Evolutionary conservation across 2,329 filamentous ascomycete genomes (phyloP).

Genomic region (Colletotrichum lini): DNA sequence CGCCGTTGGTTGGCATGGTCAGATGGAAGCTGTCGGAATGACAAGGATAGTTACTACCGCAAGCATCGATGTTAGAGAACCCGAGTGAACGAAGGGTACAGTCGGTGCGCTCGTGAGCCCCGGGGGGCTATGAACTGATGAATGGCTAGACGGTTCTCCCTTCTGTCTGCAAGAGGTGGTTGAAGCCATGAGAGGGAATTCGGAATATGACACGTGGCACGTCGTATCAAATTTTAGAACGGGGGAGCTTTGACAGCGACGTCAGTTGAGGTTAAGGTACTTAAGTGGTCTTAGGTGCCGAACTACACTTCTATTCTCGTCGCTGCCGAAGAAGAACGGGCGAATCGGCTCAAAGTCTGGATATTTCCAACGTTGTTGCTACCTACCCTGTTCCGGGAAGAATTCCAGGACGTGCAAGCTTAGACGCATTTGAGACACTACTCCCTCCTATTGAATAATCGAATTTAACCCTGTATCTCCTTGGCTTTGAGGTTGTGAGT

Average conservation of each 20-base stretch:
- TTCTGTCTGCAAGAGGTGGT: not conserved
- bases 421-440: not conserved
- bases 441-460: no score
- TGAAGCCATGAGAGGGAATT: not conserved
- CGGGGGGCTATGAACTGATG: no score
- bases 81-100: not conserved
- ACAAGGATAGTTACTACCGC: not conserved
- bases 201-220: not conserved
- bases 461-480: not conserved
- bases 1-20: not conserved
- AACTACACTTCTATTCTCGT: no score
- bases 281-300: no score
- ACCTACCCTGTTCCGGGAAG: no score
- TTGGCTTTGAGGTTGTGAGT: not conserved
- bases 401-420: not conserved
- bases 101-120: not conserved
- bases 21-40: not conserved
- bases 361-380: no score
- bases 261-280: not conserved
- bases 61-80: not conserved
- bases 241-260: not conserved
- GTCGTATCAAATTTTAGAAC: not conserved
- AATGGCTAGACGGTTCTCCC: not conserved
- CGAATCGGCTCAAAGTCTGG: no score
- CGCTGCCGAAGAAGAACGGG: no score